phyloP scores from a whole-genome alignment of 768 basidiomycete species.

The Kwoniella europaea region DNA sequence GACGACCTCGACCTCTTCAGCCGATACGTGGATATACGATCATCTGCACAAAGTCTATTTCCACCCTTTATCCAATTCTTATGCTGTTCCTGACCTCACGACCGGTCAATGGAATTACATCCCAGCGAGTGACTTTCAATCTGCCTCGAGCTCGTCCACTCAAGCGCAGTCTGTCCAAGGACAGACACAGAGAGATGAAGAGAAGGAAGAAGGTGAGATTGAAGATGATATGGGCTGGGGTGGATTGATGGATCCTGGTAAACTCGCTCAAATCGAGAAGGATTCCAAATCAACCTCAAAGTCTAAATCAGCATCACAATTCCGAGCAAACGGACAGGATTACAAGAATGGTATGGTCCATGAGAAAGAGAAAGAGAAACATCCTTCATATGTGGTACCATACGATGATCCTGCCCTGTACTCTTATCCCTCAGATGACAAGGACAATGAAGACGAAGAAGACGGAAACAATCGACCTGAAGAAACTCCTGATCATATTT shows the following conservation, averaged over 20 bases:
- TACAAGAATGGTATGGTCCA: neutral
- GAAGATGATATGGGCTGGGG: constrained; percentile 53
- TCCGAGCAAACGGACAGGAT: neutral
- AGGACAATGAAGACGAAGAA: constrained; percentile 10
- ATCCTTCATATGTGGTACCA: constrained; percentile 28
- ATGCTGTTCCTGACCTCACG: constrained; percentile 38
- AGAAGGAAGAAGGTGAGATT: constrained; percentile 47
- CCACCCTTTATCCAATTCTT: constrained; percentile 33
- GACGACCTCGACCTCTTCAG: constrained; percentile 2
- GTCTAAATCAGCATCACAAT: neutral
- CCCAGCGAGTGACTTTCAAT: constrained; percentile 28
- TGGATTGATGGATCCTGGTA: constrained; percentile 47
- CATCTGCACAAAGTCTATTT: constrained; percentile 40
- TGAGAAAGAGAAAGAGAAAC: constrained; percentile 10
- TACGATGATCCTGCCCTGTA: constrained; percentile 36
- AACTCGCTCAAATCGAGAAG: constrained; percentile 28
- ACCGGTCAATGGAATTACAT: constrained; percentile 47
- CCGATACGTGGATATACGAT: constrained; percentile 43
- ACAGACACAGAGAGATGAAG: neutral
- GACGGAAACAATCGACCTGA: neutral
- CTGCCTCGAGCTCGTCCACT: constrained; percentile 20
- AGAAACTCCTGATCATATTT: constrained; percentile 37
- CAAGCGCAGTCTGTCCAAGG: neutral
- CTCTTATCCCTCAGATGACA: constrained; percentile 23
- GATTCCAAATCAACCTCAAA: constrained; percentile 1